A percentile compares a stretch with the other conserved stretches of the same genome.
phyloP scores from a whole-genome alignment of 768 basidiomycete genomes.

The Myochromella boudieri region DNA sequence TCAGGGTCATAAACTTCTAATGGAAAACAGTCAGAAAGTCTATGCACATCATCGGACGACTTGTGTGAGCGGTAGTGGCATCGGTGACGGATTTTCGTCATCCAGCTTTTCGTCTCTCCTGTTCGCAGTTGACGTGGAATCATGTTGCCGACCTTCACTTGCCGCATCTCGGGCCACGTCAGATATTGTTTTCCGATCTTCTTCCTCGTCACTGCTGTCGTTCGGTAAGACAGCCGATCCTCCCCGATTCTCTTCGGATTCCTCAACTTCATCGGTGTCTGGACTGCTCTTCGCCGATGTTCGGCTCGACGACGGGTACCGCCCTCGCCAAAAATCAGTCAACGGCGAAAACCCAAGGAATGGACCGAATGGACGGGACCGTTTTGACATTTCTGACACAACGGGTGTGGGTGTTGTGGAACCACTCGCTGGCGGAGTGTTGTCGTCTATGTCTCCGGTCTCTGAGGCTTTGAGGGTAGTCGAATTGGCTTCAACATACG shows the following conservation, averaged over 20 bases:
- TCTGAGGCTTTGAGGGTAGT: conserved; percentile 38
- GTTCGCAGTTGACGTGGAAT: background rate
- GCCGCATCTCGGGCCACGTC: background rate
- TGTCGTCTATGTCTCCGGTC: conserved; percentile 26
- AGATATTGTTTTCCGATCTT: conserved; percentile 42
- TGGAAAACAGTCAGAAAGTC: no score
- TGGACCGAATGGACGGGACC: conserved; percentile 45
- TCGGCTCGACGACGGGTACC: conserved; percentile 52
- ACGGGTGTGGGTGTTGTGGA: conserved; percentile 54
- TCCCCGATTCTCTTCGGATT: conserved; percentile 12
- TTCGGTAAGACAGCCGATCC: conserved; percentile 16
- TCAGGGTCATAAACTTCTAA: no score
- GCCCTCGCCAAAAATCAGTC: conserved; percentile 60
- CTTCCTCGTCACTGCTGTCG: conserved; percentile 31
- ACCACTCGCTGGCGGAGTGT: conserved; percentile 53
- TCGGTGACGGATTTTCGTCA: conserved; percentile 4
- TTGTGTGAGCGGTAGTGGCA: conserved; percentile 3
- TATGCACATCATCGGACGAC: no score
- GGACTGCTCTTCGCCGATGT: conserved; percentile 14
- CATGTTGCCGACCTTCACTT: conserved; percentile 4
- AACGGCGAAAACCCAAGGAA: conserved; percentile 66
- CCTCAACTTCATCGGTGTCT: conserved; percentile 14
- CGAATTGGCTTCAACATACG: conserved; percentile 23
- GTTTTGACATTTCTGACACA: conserved; percentile 37
- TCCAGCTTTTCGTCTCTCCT: conserved; percentile 11